Evolutionary conservation across 495 filamentous ascomycete species (phyloP), one percentile per base, ranked within the genome.

Genomic region (Recurvomyces mirabilis): DNA sequence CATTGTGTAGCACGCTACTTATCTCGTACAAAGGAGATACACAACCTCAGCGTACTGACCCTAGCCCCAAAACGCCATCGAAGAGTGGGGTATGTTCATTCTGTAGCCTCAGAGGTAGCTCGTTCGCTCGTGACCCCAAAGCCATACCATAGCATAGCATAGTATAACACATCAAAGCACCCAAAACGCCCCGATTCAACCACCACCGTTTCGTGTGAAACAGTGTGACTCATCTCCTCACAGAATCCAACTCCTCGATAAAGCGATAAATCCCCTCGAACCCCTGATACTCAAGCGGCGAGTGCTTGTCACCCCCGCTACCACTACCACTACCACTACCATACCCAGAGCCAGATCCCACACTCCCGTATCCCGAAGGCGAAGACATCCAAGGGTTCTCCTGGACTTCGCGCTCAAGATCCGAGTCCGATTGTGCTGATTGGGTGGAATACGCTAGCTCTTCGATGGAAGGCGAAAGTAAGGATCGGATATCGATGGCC

Each of bases 201-300:
- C n/a, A n/a, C n/a, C n/a, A n/a, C n/a, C n/a, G n/a, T n/a, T n/a
- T n/a, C n/a, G n/a, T n/a, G n/a, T n/a, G n/a, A n/a, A n/a, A n/a
- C n/a, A n/a, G n/a, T n/a, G n/a, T n/a, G n/a, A n/a, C 26, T 29
- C 26, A 49, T 38, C 65, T 68, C 38, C 60, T 63, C 31, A 77
- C 73, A 14, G 68, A 66, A 60, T 94, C 84, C 57, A 87, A 91
- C 52, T 93, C 82, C 58, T 84, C 84, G 36, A 96, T 54, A 60
- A 94, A 95, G 30, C 73, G 73, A 60, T 88, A 84, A 15, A 96
- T 86, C 0, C 88, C 89, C 53, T 93, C 81, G 13, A 84, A 61
- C 6, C 85, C 85, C 49, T 89, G 84, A 55, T 82, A 88, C 26
- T 79, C 77, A 50, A 69, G 63, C 4, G 57, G 63, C 24, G 41